Evolutionary conservation across 352 stramenopile genomes (phyloP).

Genomic region (Globisporangium paddicum): DNA sequence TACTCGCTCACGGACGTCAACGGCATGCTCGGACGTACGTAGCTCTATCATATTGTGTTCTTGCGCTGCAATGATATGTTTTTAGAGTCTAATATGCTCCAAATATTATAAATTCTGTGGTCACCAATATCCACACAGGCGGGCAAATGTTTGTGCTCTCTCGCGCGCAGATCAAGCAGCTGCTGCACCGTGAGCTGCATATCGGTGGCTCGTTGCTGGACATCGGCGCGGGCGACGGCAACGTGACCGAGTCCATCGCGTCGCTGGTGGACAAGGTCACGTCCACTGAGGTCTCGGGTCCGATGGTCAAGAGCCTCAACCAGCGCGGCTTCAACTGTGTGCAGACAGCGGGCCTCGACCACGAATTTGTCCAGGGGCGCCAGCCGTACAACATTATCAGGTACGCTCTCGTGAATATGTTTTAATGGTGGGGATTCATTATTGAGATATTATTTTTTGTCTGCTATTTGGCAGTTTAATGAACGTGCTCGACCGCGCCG

Average conservation of each 20-base stretch:
- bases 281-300: conserved; percentile 69
- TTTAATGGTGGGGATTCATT: neutral
- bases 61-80: too few species aligned
- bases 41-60: too few species aligned
- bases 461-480: conserved; percentile 40
- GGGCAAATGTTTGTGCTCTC: conserved; percentile 89
- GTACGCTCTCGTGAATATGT: conserved; percentile 21
- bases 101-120: neutral
- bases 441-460: neutral
- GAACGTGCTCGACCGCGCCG: conserved; percentile 77
- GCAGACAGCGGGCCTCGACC: conserved; percentile 61
- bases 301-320: conserved; percentile 79
- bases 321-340: conserved; percentile 73
- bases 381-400: conserved; percentile 82
- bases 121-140: conserved; percentile 29
- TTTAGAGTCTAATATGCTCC: neutral
- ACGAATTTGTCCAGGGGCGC: conserved; percentile 56
- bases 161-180: conserved; percentile 55
- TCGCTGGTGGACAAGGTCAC: conserved; percentile 65
- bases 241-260: conserved; percentile 76
- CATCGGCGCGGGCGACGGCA: conserved; percentile 80
- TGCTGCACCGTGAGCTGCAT: conserved; percentile 44
- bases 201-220: conserved; percentile 62
- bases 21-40: conserved; percentile 77
- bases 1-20: conserved; percentile 83